Conservation (phyloP, 345 rosid species). For the Abelmoschus esculentus region DNA sequence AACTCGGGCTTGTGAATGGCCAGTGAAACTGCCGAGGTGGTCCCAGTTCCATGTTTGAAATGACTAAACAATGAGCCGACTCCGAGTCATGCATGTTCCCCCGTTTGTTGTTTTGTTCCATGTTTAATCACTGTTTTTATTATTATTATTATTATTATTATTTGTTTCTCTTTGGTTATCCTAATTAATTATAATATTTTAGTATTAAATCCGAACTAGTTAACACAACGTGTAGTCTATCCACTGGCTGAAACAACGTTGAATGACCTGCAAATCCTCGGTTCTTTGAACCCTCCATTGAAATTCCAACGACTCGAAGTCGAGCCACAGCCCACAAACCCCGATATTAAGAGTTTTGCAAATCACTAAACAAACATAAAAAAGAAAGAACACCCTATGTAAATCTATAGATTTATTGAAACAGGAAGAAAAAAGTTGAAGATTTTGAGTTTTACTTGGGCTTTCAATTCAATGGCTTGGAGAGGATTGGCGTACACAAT, state of each 20-base stretch:
- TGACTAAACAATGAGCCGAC: slow-evolving; percentile 35
- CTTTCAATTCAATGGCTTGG: slow-evolving; percentile 64
- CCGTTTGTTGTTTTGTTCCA: slow-evolving; percentile 24
- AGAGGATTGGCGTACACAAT: slow-evolving; percentile 51
- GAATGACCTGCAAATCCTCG: slow-evolving; percentile 21
- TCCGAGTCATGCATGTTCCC: slow-evolving; percentile 38
- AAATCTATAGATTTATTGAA: slow-evolving; percentile 12
- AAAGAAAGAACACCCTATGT: neutral
- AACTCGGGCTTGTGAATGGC: slow-evolving; percentile 21
- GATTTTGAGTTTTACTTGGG: slow-evolving; percentile 24
- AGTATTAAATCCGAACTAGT: neutral
- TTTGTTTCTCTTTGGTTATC: neutral
- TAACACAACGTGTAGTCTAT: slow-evolving; percentile 26
- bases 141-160: neutral
- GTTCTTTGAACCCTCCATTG: neutral
- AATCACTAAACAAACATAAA: neutral
- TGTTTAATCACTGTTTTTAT: too few relatives aligned
- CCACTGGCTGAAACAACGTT: slow-evolving; percentile 50
- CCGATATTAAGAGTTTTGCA: neutral
- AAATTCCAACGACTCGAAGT: neutral
- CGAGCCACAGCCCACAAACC: neutral
- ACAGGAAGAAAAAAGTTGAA: slow-evolving; percentile 30
- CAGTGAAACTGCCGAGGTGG: slow-evolving; percentile 20
- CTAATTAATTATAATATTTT: neutral
- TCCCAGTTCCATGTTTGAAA: slow-evolving; percentile 27